Base-by-base conservation (phyloP, 176 grass and related monocot genomes). In the Rhynchospora pubera region DNA sequence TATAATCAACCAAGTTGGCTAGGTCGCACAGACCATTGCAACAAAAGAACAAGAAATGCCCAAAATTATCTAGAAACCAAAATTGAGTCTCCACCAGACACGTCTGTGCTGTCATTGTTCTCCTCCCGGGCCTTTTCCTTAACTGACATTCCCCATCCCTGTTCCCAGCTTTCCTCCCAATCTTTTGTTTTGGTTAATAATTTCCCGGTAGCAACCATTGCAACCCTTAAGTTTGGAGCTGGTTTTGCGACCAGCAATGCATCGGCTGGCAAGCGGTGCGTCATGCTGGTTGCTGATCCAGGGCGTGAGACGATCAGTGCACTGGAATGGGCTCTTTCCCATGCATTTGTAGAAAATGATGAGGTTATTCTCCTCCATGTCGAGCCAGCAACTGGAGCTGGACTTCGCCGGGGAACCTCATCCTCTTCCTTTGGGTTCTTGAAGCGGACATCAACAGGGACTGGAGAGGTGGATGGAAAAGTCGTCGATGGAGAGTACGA, bases 301-400 rank as follows among this genome's bases (percentile, higher is more conserved):
- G 88, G 88, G 46, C 88, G 91, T 26, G 90, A 94, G 83, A 88
- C 91, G 24, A 65, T 81, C 7, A 85, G 86, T 70, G 94, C 94
- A 9, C 87, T 97, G 58, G 91, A 94, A 84, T 97, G 91, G 91
- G 88, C 91, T 3, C 88, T 97, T 52, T 94, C 87, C 39, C 94
- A 97, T 78, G 83, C 90, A 81, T 22, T 94, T 30, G 64, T 86
- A 26, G 90, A 94, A 79, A 83, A 89, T 39, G 94, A 97, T 42
- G 90, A 88, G 86, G 82, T 97, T 79, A 12, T 97, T 69, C 90
- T 97, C 60, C 86, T 97, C 64, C 94, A 97, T 72, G 88, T 94
- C 15, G 89, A 94, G 85, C 86, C 88, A 82, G 62, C 87, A 11
- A 13, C 82, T 2, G 84, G 18, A 53, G 51, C 64, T 7, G 82